Conservation (phyloP, 1,284 basidiomycete species). For the Lignosus rhinocerotis region DNA sequence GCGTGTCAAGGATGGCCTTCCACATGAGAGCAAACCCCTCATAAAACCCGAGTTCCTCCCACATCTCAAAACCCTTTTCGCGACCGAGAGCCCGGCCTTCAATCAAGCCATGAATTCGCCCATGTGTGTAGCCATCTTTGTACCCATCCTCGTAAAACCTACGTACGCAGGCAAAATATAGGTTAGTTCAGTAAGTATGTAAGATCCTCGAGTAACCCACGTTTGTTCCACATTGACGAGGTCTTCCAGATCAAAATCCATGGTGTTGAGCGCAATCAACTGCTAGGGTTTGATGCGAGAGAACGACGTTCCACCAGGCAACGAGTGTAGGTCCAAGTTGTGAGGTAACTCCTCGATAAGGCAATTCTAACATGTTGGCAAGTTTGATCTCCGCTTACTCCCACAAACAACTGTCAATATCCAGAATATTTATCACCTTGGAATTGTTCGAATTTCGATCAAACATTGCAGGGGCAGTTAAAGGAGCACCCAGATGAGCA, state of each 20-base stretch:
- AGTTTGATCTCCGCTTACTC: slow-evolving; percentile 8
- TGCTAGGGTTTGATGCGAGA: neutral
- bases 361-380: neutral
- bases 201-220: slow-evolving; percentile 36
- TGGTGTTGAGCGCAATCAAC: slow-evolving; percentile 1
- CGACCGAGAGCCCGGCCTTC: slow-evolving; percentile 91
- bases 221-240: slow-evolving; percentile 73
- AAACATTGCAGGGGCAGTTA: no score
- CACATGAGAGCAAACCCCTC: slow-evolving; percentile 82
- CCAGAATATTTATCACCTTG: neutral
- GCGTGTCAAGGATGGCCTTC: slow-evolving; percentile 47
- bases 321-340: slow-evolving; percentile 20
- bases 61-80: slow-evolving; percentile 93
- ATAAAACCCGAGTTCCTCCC: slow-evolving; percentile 96
- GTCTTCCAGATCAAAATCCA: slow-evolving; percentile 58
- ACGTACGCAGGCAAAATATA: neutral
- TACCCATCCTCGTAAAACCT: slow-evolving; percentile 86
- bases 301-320: neutral
- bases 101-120: slow-evolving; percentile 85
- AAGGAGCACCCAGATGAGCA: no score
- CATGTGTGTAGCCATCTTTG: slow-evolving; percentile 79
- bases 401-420: neutral
- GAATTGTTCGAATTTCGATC: no score
- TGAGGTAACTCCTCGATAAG: slow-evolving; percentile 2
- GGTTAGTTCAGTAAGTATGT: neutral